Evolutionary conservation across 2,329 filamentous ascomycete genomes (phyloP), one percentile per base, ranked within the genome.

Genomic region (Pezicula rhizophila): DNA sequence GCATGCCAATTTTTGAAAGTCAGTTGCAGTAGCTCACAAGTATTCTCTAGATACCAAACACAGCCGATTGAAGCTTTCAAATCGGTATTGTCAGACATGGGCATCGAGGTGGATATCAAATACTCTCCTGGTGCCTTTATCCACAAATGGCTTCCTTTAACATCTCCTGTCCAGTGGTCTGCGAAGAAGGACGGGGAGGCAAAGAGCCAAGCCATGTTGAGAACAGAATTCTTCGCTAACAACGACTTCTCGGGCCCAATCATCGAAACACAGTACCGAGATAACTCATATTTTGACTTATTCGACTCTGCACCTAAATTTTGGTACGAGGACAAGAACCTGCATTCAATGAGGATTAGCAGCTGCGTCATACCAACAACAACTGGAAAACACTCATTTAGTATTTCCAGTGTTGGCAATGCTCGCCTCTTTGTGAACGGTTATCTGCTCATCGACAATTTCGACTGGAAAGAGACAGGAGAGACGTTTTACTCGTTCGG

Each of bases 361-460:
- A 28, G 40, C 8, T 5, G 25, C 8, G 12, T 42, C 4, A 42
- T 17, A n/a, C 40, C 40, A 10, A 26, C 23, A 15, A 42, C 18
- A 31, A 42, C 40, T 8, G 40, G 40, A 14, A 23, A 26, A 15
- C 40, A 42, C 40, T 42, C 40, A 4, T 42, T 42, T 15, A 23
- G 40, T 5, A 42, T 42, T 15, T 42, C 40, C 6, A 42, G 40
- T 26, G 40, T 42, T 26, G 40, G 40, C 25, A 31, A 42, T 28
- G 40, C 40, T 26, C 40, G 40, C 20, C 52, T 68, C 1, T 66
- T 56, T 35, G 47, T 68, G 4, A 56, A 67, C 44, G 63, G 54
- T 31, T n/a, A 56, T 45, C 55, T 65, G 5, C 45, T 66, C 6
- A 54, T 65, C 8, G 59, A 62, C 52, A 63, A 64, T 45, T 42